phyloP scores from a whole-genome alignment of 2,329 filamentous ascomycete genomes.

The Cladophialophora exuberans region DNA sequence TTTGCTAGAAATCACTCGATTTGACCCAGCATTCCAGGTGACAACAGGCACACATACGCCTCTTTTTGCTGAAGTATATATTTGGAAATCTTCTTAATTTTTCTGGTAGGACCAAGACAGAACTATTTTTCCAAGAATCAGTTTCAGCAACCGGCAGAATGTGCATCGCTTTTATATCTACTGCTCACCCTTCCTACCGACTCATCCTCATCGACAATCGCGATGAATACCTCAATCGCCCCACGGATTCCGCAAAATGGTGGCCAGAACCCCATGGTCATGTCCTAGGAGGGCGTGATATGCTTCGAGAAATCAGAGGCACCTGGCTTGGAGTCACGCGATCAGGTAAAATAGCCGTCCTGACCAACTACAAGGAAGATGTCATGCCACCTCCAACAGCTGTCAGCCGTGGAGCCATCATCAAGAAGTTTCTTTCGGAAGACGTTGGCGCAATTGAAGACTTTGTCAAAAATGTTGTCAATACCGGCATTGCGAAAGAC shows the following conservation, averaged over 20 bases:
- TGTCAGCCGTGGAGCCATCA: slow-evolving; percentile 61
- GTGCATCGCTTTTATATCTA: slow-evolving; percentile 79
- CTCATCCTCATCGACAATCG: slow-evolving; percentile 78
- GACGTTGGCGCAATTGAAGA: slow-evolving; percentile 48
- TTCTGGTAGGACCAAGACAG: too few relatives aligned
- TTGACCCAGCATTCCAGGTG: too few relatives aligned
- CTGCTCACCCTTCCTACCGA: slow-evolving; percentile 73
- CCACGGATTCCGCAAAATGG: slow-evolving; percentile 62
- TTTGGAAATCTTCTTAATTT: too few relatives aligned
- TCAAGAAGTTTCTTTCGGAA: slow-evolving; percentile 61
- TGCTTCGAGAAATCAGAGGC: slow-evolving; percentile 61
- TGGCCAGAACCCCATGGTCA: slow-evolving; percentile 60
- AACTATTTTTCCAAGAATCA: too few relatives aligned
- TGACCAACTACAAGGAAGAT: slow-evolving; percentile 67
- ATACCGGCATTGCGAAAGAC: slow-evolving; percentile 57
- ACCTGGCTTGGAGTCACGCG: slow-evolving; percentile 68
- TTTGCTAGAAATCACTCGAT: too few relatives aligned
- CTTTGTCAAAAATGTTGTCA: slow-evolving; percentile 59
- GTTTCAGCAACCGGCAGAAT: slow-evolving; percentile 54
- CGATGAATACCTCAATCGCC: slow-evolving; percentile 68
- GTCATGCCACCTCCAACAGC: slow-evolving; percentile 48
- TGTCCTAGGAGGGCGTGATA: slow-evolving; percentile 64
- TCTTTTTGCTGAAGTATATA: too few relatives aligned
- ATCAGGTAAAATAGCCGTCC: slow-evolving; percentile 62
- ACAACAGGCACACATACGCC: too few relatives aligned